Evolutionary conservation across 495 filamentous ascomycete genomes (phyloP).

Genomic region (Penicillium turbatum): DNA sequence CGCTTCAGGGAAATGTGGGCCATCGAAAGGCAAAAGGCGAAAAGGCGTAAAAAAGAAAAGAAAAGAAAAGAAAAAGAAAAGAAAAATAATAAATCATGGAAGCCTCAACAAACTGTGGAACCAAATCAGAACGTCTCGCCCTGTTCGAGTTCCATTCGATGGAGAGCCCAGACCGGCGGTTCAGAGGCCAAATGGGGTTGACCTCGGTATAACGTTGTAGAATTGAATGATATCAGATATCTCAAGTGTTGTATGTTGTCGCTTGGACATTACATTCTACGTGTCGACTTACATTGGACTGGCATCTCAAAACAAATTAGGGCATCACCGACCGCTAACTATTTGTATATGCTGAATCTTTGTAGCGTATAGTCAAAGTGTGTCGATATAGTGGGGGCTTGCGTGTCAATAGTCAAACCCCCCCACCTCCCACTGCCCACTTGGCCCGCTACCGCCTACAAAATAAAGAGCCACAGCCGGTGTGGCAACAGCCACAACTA

Average conservation of each 20-base stretch:
- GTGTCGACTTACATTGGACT: too few species aligned
- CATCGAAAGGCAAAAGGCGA: slow-evolving; percentile 11
- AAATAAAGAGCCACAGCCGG: background rate
- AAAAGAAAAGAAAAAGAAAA: slow-evolving; percentile 10
- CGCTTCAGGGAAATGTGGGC: slow-evolving; percentile 11
- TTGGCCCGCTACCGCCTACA: background rate
- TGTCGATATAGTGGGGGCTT: too few species aligned
- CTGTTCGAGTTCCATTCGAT: background rate
- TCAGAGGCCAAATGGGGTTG: background rate
- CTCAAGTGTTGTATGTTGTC: too few species aligned
- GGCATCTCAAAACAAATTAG: background rate
- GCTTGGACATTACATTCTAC: too few species aligned
- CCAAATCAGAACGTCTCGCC: slow-evolving; percentile 1
- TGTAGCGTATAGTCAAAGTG: background rate
- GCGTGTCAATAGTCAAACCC: too few species aligned
- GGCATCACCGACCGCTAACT: slow-evolving; percentile 4
- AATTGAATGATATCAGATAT: background rate
- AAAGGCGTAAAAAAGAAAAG: slow-evolving; percentile 6
- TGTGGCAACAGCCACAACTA: slow-evolving; percentile 15
- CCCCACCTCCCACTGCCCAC: too few species aligned
- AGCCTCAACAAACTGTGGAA: slow-evolving; percentile 7
- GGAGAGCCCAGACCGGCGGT: background rate
- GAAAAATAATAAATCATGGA: background rate
- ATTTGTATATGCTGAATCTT: too few species aligned
- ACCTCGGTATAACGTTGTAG: background rate